A percentile compares a stretch with the other conserved stretches of the same genome.
Conservation (phyloP, 768 basidiomycete species). For the Rhodotorula babjevae region DNA sequence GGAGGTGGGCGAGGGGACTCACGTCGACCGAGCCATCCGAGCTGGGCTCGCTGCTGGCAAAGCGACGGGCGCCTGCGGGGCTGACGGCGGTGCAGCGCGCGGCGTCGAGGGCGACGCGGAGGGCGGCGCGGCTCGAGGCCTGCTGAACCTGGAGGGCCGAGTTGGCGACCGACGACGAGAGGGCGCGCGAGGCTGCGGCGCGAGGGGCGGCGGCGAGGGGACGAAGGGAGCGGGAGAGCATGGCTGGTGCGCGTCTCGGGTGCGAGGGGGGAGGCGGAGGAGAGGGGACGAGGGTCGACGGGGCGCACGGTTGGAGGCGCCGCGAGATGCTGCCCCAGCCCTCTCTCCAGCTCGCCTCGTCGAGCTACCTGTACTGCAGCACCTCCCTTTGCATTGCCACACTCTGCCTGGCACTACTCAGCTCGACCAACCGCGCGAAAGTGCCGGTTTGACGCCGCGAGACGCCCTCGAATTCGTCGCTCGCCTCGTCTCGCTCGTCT, state of each 20-base stretch:
- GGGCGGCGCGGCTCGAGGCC: neutral
- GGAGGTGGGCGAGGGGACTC: neutral
- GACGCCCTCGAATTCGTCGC: no score
- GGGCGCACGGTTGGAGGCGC: no score
- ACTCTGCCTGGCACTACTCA: no score
- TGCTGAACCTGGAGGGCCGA: slow-evolving; percentile 10
- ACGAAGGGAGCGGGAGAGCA: slow-evolving; percentile 23
- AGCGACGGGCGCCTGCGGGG: slow-evolving; percentile 7
- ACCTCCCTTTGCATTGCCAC: no score
- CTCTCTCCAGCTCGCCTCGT: no score
- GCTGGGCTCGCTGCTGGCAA: slow-evolving; percentile 21
- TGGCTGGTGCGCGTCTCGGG: neutral
- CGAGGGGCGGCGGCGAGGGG: slow-evolving; percentile 3
- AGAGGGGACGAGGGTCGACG: neutral
- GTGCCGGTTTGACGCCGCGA: no score
- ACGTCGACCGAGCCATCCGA: slow-evolving; percentile 32
- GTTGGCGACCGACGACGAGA: slow-evolving; percentile 10
- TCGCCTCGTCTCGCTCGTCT: no score
- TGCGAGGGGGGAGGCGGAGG: neutral
- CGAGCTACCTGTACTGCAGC: no score
- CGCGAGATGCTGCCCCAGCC: neutral
- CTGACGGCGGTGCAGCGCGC: slow-evolving; percentile 4
- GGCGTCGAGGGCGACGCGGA: slow-evolving; percentile 13
- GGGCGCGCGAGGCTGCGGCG: slow-evolving; percentile 1
- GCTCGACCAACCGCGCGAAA: no score